Evolutionary conservation across 163 green algal genomes (phyloP), one percentile per base, ranked within the genome.

Genomic region (Chloroidium sp.): DNA sequence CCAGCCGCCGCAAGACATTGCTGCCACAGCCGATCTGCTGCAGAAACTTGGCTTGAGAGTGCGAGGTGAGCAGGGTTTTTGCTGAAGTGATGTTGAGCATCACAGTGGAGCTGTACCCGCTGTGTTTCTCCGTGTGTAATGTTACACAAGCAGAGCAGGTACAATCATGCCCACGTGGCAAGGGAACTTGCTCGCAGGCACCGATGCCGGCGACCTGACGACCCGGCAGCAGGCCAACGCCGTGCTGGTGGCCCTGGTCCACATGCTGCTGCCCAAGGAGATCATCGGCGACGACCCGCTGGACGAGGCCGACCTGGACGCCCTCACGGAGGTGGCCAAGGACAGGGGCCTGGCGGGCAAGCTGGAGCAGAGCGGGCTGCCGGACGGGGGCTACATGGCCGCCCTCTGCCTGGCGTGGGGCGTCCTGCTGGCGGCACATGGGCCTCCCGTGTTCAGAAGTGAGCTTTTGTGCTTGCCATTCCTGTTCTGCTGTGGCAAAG

Each of bases 401-500:
- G 76, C 82, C 1, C 77, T 91, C 6, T 83, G 84, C 74, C 81
- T 94, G 76, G 89, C 82, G 6, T 92, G 90, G 89, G 87, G 86
- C 2, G 74, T 91, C 69, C 86, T 93, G 81, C 82, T 87, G 14
- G 61, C 69, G 3, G 68, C 84, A 64, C 62, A 76, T 69, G 85
- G 80, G 0, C 67, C 81, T 0, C 80, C 84, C 64, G 82, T 64
- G 4, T 59, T 69, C 3, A 76, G 64, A 6, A 77, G 82, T 84
- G 76, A 76, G 59, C 12, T 60, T 69, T 10, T 3, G 62, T 36
- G 36, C 36, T 36, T 36, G 36, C 36, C 36, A 36, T 36, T 36
- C 36, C 36, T 36, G 36, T 36, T 36, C 36, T 36, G 36, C 36
- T 36, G 36, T 36, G 36, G 36, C 36, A 36, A 36, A 36, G 36